Base-by-base conservation (phyloP, 805 yeast genomes). In the Jamesozyma spencerorum region DNA sequence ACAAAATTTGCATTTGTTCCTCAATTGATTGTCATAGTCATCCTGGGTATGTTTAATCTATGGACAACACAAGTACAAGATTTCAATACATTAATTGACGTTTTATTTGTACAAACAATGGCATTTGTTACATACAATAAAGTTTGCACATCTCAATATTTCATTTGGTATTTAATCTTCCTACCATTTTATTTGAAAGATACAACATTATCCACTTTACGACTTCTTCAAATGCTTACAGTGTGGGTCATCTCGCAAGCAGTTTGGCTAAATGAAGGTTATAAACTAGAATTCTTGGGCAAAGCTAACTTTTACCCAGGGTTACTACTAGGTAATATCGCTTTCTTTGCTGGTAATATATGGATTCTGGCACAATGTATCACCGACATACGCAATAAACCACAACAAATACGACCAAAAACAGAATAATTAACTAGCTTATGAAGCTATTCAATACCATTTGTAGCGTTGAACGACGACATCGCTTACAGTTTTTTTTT, bases 101-200 rank as follows among this genome's bases (percentile, higher is more conserved):
- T 81, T 2, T 54, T 82, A 46, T 88, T 90, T 46, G 65, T 87
- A 11, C 92, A 84, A 57, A 83, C 94, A 0, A 73, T 81, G 51
- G 69, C 78, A n/a, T 84, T 83, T 61, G 87, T 83, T 14, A 67
- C 85, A 1, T 82, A 74, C 62, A 83, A 83, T 63, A 83, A 83
- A 61, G 92, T 83, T 18, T 79, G 86, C 53, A 92, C 98, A 0
- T 85, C 96, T 1, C 98, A 92, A 64, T 92, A 92, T 62, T 92
- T 92, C 62, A 76, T 90, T 46, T 92, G 98, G 98, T 92, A 82
- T 54, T 64, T 92, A 50, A 83, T 87, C 12, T 76, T 88, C 48
- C 60, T 90, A 33, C 97, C 98, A 2, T 75, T 84, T 40, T 80
- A 67, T 51, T 57, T 86, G 6, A 66, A 79, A 2, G 55, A 63